phyloP scores from a whole-genome alignment of 305 asterid genomes.

The Fraxinus angustifolia region DNA sequence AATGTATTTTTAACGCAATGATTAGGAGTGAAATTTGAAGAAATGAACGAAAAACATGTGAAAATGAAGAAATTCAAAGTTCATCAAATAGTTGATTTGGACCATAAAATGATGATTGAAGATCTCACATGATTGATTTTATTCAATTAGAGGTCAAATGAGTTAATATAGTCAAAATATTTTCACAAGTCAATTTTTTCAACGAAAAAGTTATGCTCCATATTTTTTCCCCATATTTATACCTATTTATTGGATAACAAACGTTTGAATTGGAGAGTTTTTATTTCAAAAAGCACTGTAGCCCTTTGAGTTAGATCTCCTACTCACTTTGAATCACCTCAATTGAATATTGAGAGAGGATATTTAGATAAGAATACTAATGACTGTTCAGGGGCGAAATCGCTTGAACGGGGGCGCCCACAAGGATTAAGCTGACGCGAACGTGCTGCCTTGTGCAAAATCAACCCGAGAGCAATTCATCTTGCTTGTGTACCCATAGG shows the following conservation, averaged over 20 bases:
- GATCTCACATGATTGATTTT: neutral
- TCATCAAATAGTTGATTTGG: neutral
- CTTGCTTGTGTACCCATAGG: neutral
- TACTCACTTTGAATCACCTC: neutral
- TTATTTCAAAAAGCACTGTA: neutral
- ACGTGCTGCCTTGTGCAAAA: neutral
- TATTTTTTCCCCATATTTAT: neutral
- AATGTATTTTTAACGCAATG: neutral
- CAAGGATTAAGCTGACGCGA: neutral
- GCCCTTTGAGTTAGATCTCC: neutral
- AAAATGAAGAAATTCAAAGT: neutral
- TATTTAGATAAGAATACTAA: neutral
- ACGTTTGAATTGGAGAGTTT: neutral
- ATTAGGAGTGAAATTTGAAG: neutral
- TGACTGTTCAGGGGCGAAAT: neutral
- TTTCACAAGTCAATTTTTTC: neutral
- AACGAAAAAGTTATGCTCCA: neutral
- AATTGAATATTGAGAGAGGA: neutral
- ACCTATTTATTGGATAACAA: neutral
- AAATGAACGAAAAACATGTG: neutral
- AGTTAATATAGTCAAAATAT: neutral
- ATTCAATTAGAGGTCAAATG: neutral
- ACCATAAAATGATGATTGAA: neutral
- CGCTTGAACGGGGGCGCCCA: neutral
- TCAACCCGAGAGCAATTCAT: neutral